A percentile compares a stretch with the other conserved stretches of the same genome.
These are phyloP conservation scores for Arthroderma sp. DNA, from an alignment of 2,329 filamentous ascomycete species.

Conservation along the genomic window DNA sequence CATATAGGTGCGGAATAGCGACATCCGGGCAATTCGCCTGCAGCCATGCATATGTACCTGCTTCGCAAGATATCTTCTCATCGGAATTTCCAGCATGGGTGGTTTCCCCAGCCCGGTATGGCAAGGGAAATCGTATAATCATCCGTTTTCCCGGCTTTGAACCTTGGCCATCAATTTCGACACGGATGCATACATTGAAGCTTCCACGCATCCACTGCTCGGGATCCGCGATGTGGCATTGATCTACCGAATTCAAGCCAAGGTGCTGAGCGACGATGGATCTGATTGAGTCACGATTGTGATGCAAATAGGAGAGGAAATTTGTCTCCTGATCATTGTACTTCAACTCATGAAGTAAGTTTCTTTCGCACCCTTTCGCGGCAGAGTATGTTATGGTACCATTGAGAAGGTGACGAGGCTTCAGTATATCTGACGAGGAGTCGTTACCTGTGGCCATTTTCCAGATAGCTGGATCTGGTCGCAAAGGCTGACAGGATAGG, in stretches of 20 bases:
- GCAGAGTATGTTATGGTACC: constrained; percentile 14
- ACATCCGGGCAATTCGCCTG: constrained; percentile 8
- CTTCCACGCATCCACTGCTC: constrained; percentile 11
- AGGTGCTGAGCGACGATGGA: constrained; percentile 6
- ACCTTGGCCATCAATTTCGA: constrained; percentile 2
- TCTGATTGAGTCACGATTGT: constrained; percentile 3
- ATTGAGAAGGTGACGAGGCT: neutral
- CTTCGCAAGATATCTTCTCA: constrained; percentile 11
- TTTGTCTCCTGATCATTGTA: constrained; percentile 12
- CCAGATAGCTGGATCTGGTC: no score
- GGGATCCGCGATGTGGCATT: neutral
- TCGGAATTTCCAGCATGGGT: constrained; percentile 2
- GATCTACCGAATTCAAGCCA: constrained; percentile 1
- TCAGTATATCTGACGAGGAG: no score
- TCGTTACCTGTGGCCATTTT: no score
- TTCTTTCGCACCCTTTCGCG: constrained; percentile 12
- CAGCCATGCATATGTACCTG: constrained; percentile 7
- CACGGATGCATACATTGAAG: constrained; percentile 12
- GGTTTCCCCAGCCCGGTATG: constrained; percentile 4
- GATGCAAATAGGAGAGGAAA: constrained; percentile 3
- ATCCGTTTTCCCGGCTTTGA: neutral
- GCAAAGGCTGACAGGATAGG: no score
- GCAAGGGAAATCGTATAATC: constrained; percentile 5
- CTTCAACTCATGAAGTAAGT: constrained; percentile 14
- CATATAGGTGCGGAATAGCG: constrained; percentile 10